phyloP scores from a whole-genome alignment of 345 rosid species.

The Salix udensis region DNA sequence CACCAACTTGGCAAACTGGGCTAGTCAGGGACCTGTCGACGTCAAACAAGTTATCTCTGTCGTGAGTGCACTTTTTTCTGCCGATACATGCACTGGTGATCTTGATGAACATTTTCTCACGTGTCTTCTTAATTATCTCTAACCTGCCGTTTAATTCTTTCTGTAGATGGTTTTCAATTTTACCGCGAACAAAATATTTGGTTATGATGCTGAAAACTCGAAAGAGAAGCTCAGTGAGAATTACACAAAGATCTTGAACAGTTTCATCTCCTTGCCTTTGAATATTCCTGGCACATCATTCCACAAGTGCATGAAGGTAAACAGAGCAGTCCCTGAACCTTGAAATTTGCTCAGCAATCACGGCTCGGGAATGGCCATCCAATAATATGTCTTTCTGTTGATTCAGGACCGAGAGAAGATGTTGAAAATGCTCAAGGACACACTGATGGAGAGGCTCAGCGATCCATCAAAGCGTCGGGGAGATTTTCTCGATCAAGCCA shows the following conservation, averaged over 20 bases:
- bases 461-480: conserved; percentile 8
- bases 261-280: conserved; percentile 32
- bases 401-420: conserved; percentile 18
- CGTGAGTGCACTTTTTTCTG: not conserved
- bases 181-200: conserved; percentile 15
- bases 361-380: not conserved
- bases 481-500: conserved; percentile 24
- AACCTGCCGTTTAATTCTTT: not conserved
- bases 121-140: not conserved
- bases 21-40: not conserved
- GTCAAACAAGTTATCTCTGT: conserved; percentile 1
- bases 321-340: not conserved
- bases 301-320: conserved; percentile 40
- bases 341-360: not conserved
- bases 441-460: conserved; percentile 15
- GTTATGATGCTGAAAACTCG: conserved; percentile 18
- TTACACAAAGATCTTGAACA: not conserved
- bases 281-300: conserved; percentile 37
- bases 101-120: not conserved
- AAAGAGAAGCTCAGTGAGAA: conserved; percentile 15
- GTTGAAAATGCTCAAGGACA: not conserved
- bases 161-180: conserved; percentile 30
- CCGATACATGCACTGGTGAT: too few relatives aligned
- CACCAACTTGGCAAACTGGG: conserved; percentile 8
- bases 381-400: not conserved